phyloP scores from a whole-genome alignment of 164 flowering plant genomes.

The Aristolochia contorta region DNA sequence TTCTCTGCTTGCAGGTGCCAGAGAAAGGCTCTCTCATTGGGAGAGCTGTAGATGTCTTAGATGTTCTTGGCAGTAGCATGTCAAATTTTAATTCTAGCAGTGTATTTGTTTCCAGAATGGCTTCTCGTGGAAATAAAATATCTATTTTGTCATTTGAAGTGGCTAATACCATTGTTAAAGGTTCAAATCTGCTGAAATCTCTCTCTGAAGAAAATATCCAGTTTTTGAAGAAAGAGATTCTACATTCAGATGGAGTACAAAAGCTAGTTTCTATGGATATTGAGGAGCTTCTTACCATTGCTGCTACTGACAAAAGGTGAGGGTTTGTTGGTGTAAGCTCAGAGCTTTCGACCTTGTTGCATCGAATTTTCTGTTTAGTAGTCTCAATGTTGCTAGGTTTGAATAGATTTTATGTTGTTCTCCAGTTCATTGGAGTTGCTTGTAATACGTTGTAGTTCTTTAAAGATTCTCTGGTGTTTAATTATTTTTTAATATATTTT shows the following conservation, averaged over 20 bases:
- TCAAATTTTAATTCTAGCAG: constrained; percentile 48
- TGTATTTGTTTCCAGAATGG: constrained; percentile 64
- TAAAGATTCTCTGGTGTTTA: not conserved
- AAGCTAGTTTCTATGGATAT: constrained; percentile 58
- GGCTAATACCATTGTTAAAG: constrained; percentile 84
- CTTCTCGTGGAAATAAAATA: constrained; percentile 65
- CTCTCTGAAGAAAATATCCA: constrained; percentile 63
- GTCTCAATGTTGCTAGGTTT: not conserved
- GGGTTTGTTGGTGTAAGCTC: not conserved
- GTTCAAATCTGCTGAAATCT: constrained; percentile 72
- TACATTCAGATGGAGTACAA: constrained; percentile 80
- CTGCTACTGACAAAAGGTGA: constrained; percentile 90
- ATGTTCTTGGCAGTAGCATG: constrained; percentile 90
- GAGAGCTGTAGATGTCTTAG: constrained; percentile 79
- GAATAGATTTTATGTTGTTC: not conserved
- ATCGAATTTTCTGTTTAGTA: not conserved
- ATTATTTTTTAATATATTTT: not conserved
- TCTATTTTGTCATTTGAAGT: constrained; percentile 83
- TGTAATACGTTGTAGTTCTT: not conserved
- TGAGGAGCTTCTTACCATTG: constrained; percentile 67
- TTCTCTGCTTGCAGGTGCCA: constrained; percentile 37
- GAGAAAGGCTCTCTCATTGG: constrained; percentile 75
- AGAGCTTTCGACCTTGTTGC: not conserved
- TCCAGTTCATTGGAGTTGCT: constrained; percentile 1
- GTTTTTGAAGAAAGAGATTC: constrained; percentile 55